phyloP scores from a whole-genome alignment of 2,329 filamentous ascomycete genomes.

The Diaporthe citri region DNA sequence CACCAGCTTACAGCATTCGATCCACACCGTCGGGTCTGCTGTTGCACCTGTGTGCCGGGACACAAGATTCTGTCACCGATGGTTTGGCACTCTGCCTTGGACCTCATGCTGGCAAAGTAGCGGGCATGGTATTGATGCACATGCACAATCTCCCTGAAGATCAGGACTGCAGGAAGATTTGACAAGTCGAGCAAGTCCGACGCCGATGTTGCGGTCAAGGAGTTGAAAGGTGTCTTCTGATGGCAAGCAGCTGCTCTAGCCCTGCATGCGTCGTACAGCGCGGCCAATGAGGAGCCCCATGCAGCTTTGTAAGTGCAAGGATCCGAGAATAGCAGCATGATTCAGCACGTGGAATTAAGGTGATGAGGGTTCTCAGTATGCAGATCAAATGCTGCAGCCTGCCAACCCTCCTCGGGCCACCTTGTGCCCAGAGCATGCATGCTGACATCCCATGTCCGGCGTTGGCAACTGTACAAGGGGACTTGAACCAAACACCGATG shows the following conservation, averaged over 20 bases:
- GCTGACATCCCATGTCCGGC: slow-evolving; percentile 5
- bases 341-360: slow-evolving; percentile 38
- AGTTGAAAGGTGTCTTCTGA: slow-evolving; percentile 27
- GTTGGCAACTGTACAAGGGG: slow-evolving; percentile 8
- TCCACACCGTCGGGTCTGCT: slow-evolving; percentile 34
- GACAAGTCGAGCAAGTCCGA: slow-evolving; percentile 12
- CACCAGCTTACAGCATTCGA: slow-evolving; percentile 32
- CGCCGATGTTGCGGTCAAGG: slow-evolving; percentile 35
- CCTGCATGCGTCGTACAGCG: not conserved
- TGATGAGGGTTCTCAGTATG: slow-evolving; percentile 33
- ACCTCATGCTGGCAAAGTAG: slow-evolving; percentile 23
- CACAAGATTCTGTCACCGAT: slow-evolving; percentile 32
- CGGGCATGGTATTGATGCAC: slow-evolving; percentile 28
- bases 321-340: slow-evolving; percentile 39
- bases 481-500: slow-evolving; percentile 18
- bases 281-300: slow-evolving; percentile 28
- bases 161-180: slow-evolving; percentile 5
- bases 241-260: slow-evolving; percentile 22
- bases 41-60: slow-evolving; percentile 8
- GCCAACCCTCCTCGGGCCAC: slow-evolving; percentile 14
- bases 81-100: slow-evolving; percentile 29
- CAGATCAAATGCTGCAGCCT: slow-evolving; percentile 33
- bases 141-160: slow-evolving; percentile 21
- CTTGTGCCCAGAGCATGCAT: slow-evolving; percentile 5
- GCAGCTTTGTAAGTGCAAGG: slow-evolving; percentile 37